Base-by-base conservation (phyloP, 2,329 filamentous ascomycete genomes). In the Pseudogymnoascus pannorum region DNA sequence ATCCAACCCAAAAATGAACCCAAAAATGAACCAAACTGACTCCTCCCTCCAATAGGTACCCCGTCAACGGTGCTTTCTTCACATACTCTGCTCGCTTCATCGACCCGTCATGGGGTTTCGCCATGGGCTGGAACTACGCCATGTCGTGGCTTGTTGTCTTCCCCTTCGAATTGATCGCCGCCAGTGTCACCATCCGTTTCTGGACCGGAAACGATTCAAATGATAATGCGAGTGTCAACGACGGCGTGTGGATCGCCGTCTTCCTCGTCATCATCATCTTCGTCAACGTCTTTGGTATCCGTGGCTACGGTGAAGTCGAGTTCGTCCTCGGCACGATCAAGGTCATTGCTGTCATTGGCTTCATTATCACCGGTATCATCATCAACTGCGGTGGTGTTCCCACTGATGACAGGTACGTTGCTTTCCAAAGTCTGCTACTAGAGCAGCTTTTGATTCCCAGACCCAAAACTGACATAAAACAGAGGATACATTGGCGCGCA, bases 281-380 rank as follows among this genome's bases (percentile, higher is more conserved):
- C 11, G 82, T 84, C 66, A 79, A 83, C 68, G 62, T 84, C 61
- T 83, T 84, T 63, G 81, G 82, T 22, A 79, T 85, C 9, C 73
- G 77, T n/a, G 79, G 80, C n/a, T 84, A 82, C 61, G 81, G 76
- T 63, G 82, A 81, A 64, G 68, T 68, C n/a, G 84, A 87, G 67
- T 86, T 85, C 64, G 63, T 81, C 22, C 78, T 86, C 18, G 78
- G 77, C 64, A 74, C 80, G 61, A 77, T 86, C 69, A 87, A 87
- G 71, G 77, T 87, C 66, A 68, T 74, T 11, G 82, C 85, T 20
- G 82, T 84, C 63, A 74, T 81, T 8, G 85, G 84, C 4, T 87
- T 88, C 71, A 87, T 88, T 70, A 78, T 88, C 65, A 74, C 87
- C 24, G 84, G 81, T 48, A 84, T 87, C 60, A 72, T 86, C 61